Conservation (phyloP, 495 filamentous ascomycete genomes). For the Neurospora africana region DNA sequence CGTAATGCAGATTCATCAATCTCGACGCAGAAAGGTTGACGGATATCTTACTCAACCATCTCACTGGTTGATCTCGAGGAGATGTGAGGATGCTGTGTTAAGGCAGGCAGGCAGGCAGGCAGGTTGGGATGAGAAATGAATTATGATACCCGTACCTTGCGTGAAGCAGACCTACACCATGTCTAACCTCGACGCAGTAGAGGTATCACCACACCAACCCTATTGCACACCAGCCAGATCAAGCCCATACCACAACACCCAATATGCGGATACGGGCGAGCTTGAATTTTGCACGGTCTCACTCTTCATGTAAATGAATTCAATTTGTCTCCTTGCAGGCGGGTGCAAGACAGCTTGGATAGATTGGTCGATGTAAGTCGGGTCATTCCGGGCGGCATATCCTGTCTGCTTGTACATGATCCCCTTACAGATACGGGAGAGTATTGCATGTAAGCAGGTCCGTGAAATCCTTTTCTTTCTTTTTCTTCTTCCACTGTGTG, state of each 20-base stretch:
- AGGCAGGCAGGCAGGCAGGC: background rate
- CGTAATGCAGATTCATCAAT: background rate
- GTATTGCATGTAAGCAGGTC: background rate
- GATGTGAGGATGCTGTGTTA: background rate
- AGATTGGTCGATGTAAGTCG: background rate
- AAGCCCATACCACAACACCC: background rate
- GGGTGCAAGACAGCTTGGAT: background rate
- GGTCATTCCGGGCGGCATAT: background rate
- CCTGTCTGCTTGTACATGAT: background rate
- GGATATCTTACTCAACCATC: background rate
- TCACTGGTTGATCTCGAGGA: background rate
- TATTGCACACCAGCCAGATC: background rate
- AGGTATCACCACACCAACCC: background rate
- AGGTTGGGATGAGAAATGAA: background rate
- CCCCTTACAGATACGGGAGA: background rate
- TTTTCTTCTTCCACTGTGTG: background rate
- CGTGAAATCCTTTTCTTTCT: background rate
- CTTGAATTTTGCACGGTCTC: background rate
- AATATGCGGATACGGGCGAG: background rate
- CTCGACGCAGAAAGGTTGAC: background rate
- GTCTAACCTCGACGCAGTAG: background rate
- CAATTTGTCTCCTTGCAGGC: background rate
- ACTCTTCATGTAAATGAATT: background rate
- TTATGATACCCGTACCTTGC: background rate
- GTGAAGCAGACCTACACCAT: background rate